These are phyloP conservation scores for Salix suchowensis DNA, from an alignment of 345 rosid genomes.

Conservation along the genomic window DNA sequence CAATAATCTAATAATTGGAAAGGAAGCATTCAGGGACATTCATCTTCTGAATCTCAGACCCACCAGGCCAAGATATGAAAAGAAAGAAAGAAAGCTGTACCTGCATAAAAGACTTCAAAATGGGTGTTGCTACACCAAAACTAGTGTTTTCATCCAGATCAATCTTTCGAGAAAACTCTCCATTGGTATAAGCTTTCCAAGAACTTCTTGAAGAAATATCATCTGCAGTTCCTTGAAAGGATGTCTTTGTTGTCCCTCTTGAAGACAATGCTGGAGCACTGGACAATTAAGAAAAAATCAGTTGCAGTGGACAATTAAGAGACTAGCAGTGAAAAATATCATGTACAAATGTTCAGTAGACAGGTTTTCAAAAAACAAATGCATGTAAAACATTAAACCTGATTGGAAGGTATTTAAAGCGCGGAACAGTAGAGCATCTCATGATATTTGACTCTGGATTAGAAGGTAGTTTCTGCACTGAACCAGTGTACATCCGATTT, in stretches of 20 bases:
- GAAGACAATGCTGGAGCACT: slow-evolving; percentile 79
- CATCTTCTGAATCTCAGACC: neutral
- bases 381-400: slow-evolving; percentile 40
- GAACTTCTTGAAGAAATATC: slow-evolving; percentile 53
- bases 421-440: slow-evolving; percentile 90
- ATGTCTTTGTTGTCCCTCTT: slow-evolving; percentile 56
- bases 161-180: slow-evolving; percentile 58
- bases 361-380: neutral
- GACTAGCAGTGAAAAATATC: neutral
- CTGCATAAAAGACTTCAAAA: slow-evolving; percentile 93
- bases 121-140: slow-evolving; percentile 81
- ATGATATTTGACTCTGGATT: slow-evolving; percentile 90
- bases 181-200: slow-evolving; percentile 63
- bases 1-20: neutral
- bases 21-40: neutral
- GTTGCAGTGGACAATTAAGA: neutral
- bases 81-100: slow-evolving; percentile 25
- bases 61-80: neutral
- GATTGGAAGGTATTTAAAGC: slow-evolving; percentile 96
- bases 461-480: slow-evolving; percentile 79
- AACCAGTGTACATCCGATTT: slow-evolving; percentile 79
- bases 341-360: neutral
- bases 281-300: slow-evolving; percentile 1
- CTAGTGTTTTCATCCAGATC: slow-evolving; percentile 63
- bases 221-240: slow-evolving; percentile 45